Percentiles rank a stretch among this genome's conserved stretches.
Conservation (phyloP, 2,329 filamentous ascomycete species). For the Penicillium verrucosum region DNA sequence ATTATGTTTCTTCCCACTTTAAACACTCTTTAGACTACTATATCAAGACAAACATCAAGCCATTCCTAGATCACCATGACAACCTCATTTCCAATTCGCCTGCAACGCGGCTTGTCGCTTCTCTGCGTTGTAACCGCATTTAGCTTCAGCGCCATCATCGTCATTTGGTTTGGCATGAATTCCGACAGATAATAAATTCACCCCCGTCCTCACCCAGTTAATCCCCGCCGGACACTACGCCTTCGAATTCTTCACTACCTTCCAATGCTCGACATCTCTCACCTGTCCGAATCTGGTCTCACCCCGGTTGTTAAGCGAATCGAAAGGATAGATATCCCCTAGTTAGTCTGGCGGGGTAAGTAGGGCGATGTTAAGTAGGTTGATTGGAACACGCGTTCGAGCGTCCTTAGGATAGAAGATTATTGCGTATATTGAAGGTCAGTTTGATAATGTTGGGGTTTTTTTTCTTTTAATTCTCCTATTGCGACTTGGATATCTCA, state of each 20-base stretch:
- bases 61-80: slow-evolving; percentile 15
- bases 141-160: slow-evolving; percentile 17
- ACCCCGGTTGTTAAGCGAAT: slow-evolving; percentile 32
- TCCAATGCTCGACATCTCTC: slow-evolving; percentile 38
- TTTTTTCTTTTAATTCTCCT: neutral
- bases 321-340: slow-evolving; percentile 27
- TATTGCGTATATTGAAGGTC: slow-evolving; percentile 53
- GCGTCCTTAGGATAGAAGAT: slow-evolving; percentile 50
- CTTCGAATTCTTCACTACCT: slow-evolving; percentile 38
- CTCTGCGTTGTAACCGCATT: slow-evolving; percentile 23
- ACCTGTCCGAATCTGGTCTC: slow-evolving; percentile 21
- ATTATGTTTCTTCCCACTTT: neutral
- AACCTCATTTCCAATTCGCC: slow-evolving; percentile 20
- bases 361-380: slow-evolving; percentile 50
- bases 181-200: slow-evolving; percentile 37
- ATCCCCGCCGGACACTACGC: slow-evolving; percentile 42
- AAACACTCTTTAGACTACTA: neutral
- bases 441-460: neutral
- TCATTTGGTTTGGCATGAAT: slow-evolving; percentile 37
- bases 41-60: neutral
- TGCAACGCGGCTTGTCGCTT: slow-evolving; percentile 21
- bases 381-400: slow-evolving; percentile 39
- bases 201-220: slow-evolving; percentile 38
- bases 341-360: slow-evolving; percentile 51
- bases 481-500: neutral